Evolutionary conservation across 208 protist species (phyloP), one percentile per base, ranked within the genome.

Genomic region (Trypanosoma conorhini): DNA sequence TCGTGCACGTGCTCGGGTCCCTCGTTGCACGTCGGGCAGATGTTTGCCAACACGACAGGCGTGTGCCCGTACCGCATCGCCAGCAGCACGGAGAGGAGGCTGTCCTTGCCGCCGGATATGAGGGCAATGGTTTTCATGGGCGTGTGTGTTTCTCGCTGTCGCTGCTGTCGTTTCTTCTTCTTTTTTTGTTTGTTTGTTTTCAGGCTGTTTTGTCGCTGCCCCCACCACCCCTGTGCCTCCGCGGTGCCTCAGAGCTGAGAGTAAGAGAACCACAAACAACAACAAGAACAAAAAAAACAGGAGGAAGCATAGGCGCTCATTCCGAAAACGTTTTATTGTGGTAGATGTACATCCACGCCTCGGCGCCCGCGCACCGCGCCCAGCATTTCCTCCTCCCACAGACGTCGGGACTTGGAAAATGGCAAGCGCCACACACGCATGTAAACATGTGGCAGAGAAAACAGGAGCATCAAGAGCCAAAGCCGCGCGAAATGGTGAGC

Each of bases 21-120:
- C 10, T 54, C 75, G 19, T 55, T 55, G 17, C 71, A 67, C 12
- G 58, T 24, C 9, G 83, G 88, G 0, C 69, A 72, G 22, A 99
- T 88, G 87, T 99, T 99, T 17, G 93, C 98, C 12, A 99, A 52
- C 4, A 98, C 97, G 5, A 98, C 83, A 0, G 99, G 85, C 31
- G 92, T 74, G 77, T 99, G 98, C 0, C 98, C 98, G 60, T 98
- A 81, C 51, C 93, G 88, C n/a, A 96, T 78, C 44, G 97, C 98
- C 68, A 98, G 77, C 13, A 99, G 72, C 62, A 99, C 81, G 26
- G 91, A 86, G 33, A 97, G 93, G 46, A 98, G 92, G 64, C 89
- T 98, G 80, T 99, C 99, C 82, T 99, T 99, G 4, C 99, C 99
- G 35, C 98, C 99, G 9, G 95, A 98, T 17, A 99, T 69, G 38